phyloP scores from a whole-genome alignment of 163 green algal genomes.

The Scenedesmus sp. region DNA sequence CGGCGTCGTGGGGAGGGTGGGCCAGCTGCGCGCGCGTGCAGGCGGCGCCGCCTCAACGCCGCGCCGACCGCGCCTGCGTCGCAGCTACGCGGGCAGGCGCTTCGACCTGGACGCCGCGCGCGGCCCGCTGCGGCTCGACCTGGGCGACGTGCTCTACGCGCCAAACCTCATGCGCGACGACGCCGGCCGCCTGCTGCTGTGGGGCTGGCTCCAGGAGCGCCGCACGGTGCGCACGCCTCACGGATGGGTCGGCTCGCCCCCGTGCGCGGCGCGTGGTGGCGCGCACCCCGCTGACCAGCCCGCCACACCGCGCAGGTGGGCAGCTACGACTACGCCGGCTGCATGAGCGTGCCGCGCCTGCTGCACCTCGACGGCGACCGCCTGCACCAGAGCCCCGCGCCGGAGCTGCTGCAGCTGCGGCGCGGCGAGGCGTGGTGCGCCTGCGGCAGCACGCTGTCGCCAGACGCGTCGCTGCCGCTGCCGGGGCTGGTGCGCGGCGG shows the following conservation, averaged over 20 bases:
- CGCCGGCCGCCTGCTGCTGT: slow-evolving; percentile 76
- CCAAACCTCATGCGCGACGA: slow-evolving; percentile 84
- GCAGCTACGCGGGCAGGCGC: slow-evolving; percentile 56
- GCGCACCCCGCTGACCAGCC: not conserved
- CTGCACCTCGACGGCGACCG: slow-evolving; percentile 59
- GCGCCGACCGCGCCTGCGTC: too few species aligned
- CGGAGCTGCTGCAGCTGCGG: slow-evolving; percentile 58
- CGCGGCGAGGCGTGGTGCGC: slow-evolving; percentile 26
- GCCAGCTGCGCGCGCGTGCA: too few species aligned
- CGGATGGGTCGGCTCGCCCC: not conserved
- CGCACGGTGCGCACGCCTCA: slow-evolving; percentile 33
- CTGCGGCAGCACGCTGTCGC: slow-evolving; percentile 1
- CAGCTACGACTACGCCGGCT: slow-evolving; percentile 84
- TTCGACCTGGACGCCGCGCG: slow-evolving; percentile 70
- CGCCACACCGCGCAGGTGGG: slow-evolving; percentile 43
- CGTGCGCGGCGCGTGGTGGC: not conserved
- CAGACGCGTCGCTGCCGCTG: slow-evolving; percentile 37
- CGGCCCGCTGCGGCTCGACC: slow-evolving; percentile 80
- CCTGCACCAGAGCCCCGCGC: slow-evolving; percentile 61
- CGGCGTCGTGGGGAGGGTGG: too few species aligned
- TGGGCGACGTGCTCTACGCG: slow-evolving; percentile 93
- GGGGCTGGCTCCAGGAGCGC: slow-evolving; percentile 88
- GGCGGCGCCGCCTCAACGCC: too few species aligned
- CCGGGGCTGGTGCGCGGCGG: slow-evolving; percentile 21
- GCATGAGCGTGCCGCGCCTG: slow-evolving; percentile 78